A percentile compares a stretch with the other conserved stretches of the same genome.
Conservation (phyloP, 2,329 filamentous ascomycete species). For the Phaeomoniella chlamydospora region DNA sequence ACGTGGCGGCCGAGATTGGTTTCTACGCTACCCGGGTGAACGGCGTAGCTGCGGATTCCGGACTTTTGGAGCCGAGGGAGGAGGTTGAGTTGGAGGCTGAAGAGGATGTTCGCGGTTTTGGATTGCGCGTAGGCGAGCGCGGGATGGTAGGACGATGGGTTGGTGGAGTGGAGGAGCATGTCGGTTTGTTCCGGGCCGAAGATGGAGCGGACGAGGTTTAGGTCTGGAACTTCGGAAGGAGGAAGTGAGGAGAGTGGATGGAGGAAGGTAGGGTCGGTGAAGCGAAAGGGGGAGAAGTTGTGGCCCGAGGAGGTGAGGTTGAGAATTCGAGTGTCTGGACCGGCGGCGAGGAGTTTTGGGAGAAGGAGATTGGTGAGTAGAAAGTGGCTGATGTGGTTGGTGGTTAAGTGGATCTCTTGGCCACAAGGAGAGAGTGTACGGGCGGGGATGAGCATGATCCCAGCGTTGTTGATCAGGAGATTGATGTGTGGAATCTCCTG, state of each 20-base stretch:
- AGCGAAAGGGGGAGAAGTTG: conserved; percentile 15
- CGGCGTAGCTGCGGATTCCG: conserved; percentile 20
- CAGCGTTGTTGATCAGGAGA: conserved; percentile 29
- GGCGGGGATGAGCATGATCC: conserved; percentile 20
- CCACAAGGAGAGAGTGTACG: conserved; percentile 1
- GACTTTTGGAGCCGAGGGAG: conserved; percentile 8
- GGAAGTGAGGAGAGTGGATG: conserved; percentile 9
- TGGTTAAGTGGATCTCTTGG: conserved; percentile 15
- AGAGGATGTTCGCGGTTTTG: conserved; percentile 32
- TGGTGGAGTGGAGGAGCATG: conserved; percentile 9
- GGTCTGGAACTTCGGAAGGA: conserved; percentile 6
- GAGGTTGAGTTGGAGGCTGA: conserved; percentile 21
- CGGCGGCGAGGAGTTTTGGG: conserved; percentile 15
- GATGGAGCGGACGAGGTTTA: conserved; percentile 1
- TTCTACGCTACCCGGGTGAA: conserved; percentile 22
- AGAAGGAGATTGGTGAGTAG: conserved; percentile 25
- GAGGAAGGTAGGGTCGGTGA: conserved; percentile 18
- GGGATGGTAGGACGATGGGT: conserved; percentile 19
- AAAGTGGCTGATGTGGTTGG: conserved; percentile 24
- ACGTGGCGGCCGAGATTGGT: conserved; percentile 5
- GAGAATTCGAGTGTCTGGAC: conserved; percentile 11
- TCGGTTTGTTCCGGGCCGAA: conserved; percentile 1
- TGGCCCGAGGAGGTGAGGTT: conserved; percentile 14
- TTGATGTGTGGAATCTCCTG: conserved; percentile 18
- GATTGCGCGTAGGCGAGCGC: conserved; percentile 27